Evolutionary conservation across 306 rosid genomes (phyloP).

Genomic region (Dryas drummondii): DNA sequence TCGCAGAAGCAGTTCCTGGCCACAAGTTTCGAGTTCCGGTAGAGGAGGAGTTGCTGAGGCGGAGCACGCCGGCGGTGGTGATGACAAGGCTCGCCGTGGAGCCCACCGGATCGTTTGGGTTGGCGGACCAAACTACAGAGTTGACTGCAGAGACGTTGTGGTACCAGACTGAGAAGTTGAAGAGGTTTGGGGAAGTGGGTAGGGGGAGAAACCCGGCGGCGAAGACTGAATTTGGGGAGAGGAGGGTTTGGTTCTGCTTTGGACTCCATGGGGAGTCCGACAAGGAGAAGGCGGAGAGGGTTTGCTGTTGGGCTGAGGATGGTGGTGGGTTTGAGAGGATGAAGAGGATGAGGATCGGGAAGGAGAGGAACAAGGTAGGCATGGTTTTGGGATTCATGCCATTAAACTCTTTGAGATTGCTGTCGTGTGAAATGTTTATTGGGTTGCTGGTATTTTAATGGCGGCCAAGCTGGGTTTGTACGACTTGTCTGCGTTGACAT

Average conservation of each 20-base stretch:
- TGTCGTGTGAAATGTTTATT: background rate
- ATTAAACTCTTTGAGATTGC: background rate
- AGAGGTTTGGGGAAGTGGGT: conserved; percentile 31
- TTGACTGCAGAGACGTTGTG: conserved; percentile 23
- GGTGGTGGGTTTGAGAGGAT: conserved; percentile 32
- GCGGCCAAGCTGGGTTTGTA: background rate
- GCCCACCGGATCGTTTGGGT: background rate
- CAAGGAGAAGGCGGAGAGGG: conserved; percentile 34
- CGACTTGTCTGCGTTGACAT: background rate
- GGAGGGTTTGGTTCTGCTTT: conserved; percentile 34
- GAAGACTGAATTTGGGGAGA: conserved; percentile 55
- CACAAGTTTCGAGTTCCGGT: conserved; percentile 27
- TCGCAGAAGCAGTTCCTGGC: background rate
- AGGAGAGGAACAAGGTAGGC: conserved; percentile 18
- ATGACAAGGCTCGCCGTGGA: conserved; percentile 32
- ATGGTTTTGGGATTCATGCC: conserved; percentile 11
- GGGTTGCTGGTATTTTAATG: background rate
- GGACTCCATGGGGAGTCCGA: conserved; percentile 58
- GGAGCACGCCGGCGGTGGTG: conserved; percentile 42
- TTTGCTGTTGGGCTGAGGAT: conserved; percentile 38
- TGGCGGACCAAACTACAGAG: conserved; percentile 47
- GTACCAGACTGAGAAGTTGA: conserved; percentile 65
- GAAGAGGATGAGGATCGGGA: conserved; percentile 23
- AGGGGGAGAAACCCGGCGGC: conserved; percentile 50
- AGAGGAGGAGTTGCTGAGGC: conserved; percentile 32